These are phyloP conservation scores for Penicillium alfredii DNA, from an alignment of 495 filamentous ascomycete species.

Conservation along the genomic window DNA sequence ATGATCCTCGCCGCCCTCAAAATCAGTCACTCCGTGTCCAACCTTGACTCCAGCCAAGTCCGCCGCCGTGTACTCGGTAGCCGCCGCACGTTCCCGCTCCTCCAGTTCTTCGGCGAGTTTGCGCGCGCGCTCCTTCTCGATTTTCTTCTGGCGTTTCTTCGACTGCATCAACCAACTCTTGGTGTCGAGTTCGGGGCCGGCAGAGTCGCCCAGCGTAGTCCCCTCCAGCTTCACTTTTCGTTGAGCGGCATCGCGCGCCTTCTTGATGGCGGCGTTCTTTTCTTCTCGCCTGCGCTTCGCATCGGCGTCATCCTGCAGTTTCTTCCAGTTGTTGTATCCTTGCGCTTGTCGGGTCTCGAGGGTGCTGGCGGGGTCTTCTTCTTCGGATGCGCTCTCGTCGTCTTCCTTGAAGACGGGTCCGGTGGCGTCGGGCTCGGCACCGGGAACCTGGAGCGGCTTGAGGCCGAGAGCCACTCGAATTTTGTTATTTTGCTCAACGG, in stretches of 20 bases:
- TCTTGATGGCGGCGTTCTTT: conserved; percentile 73
- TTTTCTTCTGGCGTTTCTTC: conserved; percentile 88
- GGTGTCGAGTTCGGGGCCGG: conserved; percentile 62
- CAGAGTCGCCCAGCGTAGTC: conserved; percentile 66
- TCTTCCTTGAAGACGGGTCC: conserved; percentile 58
- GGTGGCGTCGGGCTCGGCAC: conserved; percentile 32
- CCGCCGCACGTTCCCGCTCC: conserved; percentile 49
- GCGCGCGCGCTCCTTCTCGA: conserved; percentile 65
- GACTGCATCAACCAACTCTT: conserved; percentile 76
- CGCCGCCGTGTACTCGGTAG: conserved; percentile 62
- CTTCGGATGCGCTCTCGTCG: conserved; percentile 43
- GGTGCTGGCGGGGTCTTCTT: conserved; percentile 67
- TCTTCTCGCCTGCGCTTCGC: conserved; percentile 73
- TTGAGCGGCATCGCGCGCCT: conserved; percentile 75
- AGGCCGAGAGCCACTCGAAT: conserved; percentile 84
- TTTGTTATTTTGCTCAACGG: conserved; percentile 92
- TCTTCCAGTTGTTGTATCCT: conserved; percentile 68
- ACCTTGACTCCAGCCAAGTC: conserved; percentile 89
- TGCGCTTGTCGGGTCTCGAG: conserved; percentile 73
- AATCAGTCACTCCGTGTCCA: conserved; percentile 71
- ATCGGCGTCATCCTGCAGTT: conserved; percentile 52
- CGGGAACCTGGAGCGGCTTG: conserved; percentile 81
- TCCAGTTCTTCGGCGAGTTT: conserved; percentile 72
- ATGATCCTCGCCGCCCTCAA: conserved; percentile 72
- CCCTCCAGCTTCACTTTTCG: conserved; percentile 70